A percentile compares a stretch with the other conserved stretches of the same genome.
Evolutionary conservation across 306 rosid species (phyloP).

Genomic region (Crotalaria pallida): DNA sequence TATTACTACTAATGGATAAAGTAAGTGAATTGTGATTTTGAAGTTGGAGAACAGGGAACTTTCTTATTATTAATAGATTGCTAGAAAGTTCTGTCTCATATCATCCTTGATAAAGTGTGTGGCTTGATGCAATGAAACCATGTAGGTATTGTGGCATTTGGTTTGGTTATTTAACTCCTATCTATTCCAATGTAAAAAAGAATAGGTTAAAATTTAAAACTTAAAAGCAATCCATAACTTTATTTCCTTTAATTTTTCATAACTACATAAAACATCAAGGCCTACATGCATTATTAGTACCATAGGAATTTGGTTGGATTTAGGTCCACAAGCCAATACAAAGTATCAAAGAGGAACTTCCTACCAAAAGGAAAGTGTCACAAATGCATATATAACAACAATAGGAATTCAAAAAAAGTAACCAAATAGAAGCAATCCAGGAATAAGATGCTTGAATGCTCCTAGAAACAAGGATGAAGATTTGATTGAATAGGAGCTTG

Average conservation of each 20-base stretch:
- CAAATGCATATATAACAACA: not conserved
- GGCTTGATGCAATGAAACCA: not conserved
- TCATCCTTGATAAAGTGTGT: not conserved
- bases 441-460: constrained; percentile 12
- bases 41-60: not conserved
- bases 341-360: not conserved
- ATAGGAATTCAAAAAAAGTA: constrained; percentile 22
- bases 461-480: constrained; percentile 24
- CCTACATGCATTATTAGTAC: not conserved
- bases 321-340: no score
- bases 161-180: not conserved
- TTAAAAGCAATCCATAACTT: not conserved
- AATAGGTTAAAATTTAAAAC: no score
- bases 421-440: constrained; percentile 25
- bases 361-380: not conserved
- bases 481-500: constrained; percentile 20
- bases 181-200: not conserved
- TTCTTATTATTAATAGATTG: not conserved
- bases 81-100: not conserved
- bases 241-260: not conserved
- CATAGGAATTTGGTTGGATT: not conserved
- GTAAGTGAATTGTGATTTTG: not conserved
- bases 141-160: not conserved
- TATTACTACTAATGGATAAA: not conserved
- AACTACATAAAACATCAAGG: not conserved